phyloP scores from a whole-genome alignment of 345 rosid species.

The Hirschfeldia incana region DNA sequence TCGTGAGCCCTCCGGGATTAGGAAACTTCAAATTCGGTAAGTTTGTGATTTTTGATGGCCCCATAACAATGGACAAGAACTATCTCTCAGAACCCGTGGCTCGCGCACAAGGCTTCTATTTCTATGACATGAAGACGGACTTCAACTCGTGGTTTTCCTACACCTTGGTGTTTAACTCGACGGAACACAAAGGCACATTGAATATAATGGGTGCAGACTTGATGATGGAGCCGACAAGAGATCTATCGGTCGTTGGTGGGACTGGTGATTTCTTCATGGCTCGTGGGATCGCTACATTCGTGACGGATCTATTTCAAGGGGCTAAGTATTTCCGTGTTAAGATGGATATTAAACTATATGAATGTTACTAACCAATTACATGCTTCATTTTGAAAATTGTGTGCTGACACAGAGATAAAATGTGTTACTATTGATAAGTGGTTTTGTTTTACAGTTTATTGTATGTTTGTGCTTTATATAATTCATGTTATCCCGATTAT shows the following conservation, averaged over 20 bases:
- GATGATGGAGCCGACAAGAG: constrained; percentile 5
- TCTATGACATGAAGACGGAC: constrained; percentile 8
- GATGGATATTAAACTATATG: not conserved
- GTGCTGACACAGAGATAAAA: not conserved
- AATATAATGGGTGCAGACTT: not conserved
- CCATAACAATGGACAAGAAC: constrained; percentile 8
- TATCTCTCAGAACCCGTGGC: constrained; percentile 4
- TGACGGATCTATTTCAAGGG: not conserved
- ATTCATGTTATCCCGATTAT: not conserved
- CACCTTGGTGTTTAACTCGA: constrained; percentile 5
- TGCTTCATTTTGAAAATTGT: not conserved
- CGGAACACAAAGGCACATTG: not conserved
- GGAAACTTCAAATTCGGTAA: not conserved
- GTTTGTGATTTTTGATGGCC: not conserved
- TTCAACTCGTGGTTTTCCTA: not conserved
- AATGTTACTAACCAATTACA: not conserved
- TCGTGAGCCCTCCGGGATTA: not conserved
- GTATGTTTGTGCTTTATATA: not conserved
- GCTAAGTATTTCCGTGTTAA: not conserved
- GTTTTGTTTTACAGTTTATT: not conserved
- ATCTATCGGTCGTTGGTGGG: not conserved
- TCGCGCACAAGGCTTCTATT: constrained; percentile 5
- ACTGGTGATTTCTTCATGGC: constrained; percentile 2
- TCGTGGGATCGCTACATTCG: not conserved
- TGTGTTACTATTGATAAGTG: not conserved